phyloP scores from a whole-genome alignment of 768 basidiomycete genomes.

The Suillus tomentosus region DNA sequence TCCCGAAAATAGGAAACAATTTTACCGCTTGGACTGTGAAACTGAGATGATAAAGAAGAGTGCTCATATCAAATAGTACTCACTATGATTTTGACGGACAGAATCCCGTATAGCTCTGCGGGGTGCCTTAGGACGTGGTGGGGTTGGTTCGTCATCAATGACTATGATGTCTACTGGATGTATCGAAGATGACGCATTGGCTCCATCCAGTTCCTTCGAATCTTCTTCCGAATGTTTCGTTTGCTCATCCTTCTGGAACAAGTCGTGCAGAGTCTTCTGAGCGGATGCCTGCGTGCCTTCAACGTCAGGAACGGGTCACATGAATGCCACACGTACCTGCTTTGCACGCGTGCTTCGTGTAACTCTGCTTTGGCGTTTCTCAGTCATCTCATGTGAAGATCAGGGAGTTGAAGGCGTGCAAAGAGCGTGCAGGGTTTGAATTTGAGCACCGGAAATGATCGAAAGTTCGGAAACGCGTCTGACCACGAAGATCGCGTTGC shows the following conservation, averaged over 20 bases:
- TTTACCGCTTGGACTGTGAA: conserved; percentile 18
- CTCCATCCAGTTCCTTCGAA: background rate
- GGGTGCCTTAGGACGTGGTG: conserved; percentile 2
- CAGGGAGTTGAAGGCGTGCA: background rate
- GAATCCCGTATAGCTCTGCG: background rate
- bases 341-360: conserved; percentile 14
- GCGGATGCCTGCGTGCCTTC: conserved; percentile 16
- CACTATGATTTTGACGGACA: background rate
- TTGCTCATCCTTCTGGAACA: conserved; percentile 16
- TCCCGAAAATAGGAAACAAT: conserved; percentile 31
- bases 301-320: conserved; percentile 2
- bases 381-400: conserved; percentile 22
- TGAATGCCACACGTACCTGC: conserved; percentile 23
- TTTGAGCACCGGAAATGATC: conserved; percentile 13
- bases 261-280: conserved; percentile 32
- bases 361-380: conserved; percentile 26
- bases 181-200: background rate
- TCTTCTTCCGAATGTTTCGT: conserved; percentile 22
- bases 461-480: conserved; percentile 28
- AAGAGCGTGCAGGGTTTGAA: conserved; percentile 4
- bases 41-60: background rate
- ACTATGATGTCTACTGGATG: conserved; percentile 7
- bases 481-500: conserved; percentile 3
- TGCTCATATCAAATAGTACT: background rate
- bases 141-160: conserved; percentile 9